Conservation (phyloP, 768 basidiomycete species). For the Cubamyces sp. region DNA sequence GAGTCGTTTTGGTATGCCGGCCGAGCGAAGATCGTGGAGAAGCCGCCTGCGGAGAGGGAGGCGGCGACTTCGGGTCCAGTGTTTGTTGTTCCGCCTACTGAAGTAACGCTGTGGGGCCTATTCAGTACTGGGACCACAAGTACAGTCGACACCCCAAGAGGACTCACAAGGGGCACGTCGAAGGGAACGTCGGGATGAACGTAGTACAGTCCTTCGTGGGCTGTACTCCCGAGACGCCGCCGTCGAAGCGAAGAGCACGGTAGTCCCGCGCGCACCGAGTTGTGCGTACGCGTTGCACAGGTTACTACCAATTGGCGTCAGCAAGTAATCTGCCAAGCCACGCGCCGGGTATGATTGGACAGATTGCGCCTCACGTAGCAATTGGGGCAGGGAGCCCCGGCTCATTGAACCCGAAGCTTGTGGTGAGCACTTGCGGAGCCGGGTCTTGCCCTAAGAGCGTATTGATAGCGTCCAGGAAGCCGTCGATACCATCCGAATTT, state of each 20-base stretch:
- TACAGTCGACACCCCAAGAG: too few relatives aligned
- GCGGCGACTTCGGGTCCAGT: slow-evolving; percentile 36
- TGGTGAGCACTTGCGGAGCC: slow-evolving; percentile 35
- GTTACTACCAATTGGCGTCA: slow-evolving; percentile 22
- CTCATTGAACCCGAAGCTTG: slow-evolving; percentile 36
- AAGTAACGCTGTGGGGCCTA: slow-evolving; percentile 28
- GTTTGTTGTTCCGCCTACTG: slow-evolving; percentile 40
- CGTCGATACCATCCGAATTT: slow-evolving; percentile 5
- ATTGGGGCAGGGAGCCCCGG: too few relatives aligned
- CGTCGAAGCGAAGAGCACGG: slow-evolving; percentile 39
- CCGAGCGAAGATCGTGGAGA: slow-evolving; percentile 40
- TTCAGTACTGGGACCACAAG: too few relatives aligned
- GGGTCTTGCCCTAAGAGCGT: slow-evolving; percentile 26
- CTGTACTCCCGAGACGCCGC: slow-evolving; percentile 34
- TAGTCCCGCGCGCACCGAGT: slow-evolving; percentile 37
- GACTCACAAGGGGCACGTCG: slow-evolving; percentile 33
- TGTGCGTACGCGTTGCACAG: slow-evolving; percentile 35
- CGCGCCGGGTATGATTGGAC: too few relatives aligned
- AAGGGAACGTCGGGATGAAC: slow-evolving; percentile 37
- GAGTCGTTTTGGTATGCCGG: slow-evolving; percentile 44
- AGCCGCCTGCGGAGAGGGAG: slow-evolving; percentile 40
- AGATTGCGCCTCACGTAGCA: background rate
- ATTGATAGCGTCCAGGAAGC: slow-evolving; percentile 13
- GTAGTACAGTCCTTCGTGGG: slow-evolving; percentile 26
- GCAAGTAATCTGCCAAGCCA: background rate